phyloP scores from a whole-genome alignment of 192 early-diverging fungal species.

The Backusella luteola region DNA sequence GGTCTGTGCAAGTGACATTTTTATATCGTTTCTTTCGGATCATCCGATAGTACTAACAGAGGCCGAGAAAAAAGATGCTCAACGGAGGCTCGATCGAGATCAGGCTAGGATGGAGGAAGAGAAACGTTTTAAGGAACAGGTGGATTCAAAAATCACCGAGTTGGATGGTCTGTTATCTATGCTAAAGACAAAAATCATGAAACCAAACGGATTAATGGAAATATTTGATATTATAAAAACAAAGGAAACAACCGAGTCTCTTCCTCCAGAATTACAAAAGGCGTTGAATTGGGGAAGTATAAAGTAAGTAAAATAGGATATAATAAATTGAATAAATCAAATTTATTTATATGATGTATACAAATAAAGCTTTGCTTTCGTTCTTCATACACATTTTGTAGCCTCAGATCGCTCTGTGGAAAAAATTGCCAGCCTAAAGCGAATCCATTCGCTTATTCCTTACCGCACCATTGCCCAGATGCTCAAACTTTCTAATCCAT shows the following conservation, averaged over 20 bases:
- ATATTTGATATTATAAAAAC: constrained; percentile 33
- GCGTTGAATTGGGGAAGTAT: constrained; percentile 58
- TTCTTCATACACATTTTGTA: constrained; percentile 50
- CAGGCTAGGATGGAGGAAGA: constrained; percentile 40
- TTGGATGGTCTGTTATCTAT: constrained; percentile 46
- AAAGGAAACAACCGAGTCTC: constrained; percentile 33
- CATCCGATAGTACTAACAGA: constrained; percentile 35
- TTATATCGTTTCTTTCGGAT: constrained; percentile 42
- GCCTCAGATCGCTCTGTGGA: constrained; percentile 49
- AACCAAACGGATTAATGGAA: constrained; percentile 38
- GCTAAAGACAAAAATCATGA: constrained; percentile 45
- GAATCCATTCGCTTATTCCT: constrained; percentile 50
- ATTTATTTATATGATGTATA: not conserved
- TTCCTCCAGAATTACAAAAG: constrained; percentile 41
- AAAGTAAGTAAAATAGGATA: constrained; percentile 27
- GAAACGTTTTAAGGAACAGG: constrained; percentile 42
- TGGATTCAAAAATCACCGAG: constrained; percentile 42
- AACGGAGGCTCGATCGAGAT: constrained; percentile 39
- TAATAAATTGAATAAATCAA: not conserved
- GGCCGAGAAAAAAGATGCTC: constrained; percentile 37
- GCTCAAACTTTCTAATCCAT: constrained; percentile 55
- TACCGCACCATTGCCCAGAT: constrained; percentile 48
- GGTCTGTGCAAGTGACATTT: constrained; percentile 28
- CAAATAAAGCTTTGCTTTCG: constrained; percentile 47
- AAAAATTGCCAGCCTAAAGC: constrained; percentile 52